Percentiles rank a stretch among this genome's conserved stretches.
Evolutionary conservation across 1,139 yeast genomes (phyloP).

Genomic region (Taphrina pruni): DNA sequence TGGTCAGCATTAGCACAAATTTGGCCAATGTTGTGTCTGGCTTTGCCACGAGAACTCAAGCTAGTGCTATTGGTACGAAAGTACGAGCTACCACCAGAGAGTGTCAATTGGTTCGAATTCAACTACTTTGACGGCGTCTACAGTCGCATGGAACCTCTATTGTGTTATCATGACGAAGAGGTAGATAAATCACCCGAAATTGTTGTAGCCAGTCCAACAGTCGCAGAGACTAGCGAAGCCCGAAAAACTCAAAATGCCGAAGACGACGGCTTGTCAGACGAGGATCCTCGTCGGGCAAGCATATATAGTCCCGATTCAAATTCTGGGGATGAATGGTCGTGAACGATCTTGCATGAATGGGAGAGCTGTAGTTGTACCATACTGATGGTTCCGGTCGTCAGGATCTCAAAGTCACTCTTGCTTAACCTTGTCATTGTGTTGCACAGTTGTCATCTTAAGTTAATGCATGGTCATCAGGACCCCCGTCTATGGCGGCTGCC

Average conservation of each 20-base stretch:
- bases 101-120: conserved; percentile 20
- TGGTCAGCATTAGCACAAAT: conserved; percentile 4
- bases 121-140: conserved; percentile 9
- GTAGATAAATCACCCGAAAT: background rate
- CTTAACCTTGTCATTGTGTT: no score
- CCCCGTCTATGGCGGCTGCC: no score
- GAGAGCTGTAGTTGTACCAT: background rate
- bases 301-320: background rate
- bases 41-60: background rate
- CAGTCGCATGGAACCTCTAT: conserved; percentile 9
- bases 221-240: background rate
- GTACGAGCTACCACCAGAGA: background rate
- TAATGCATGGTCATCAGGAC: no score
- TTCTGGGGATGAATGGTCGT: background rate
- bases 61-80: conserved; percentile 1
- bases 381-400: no score
- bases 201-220: background rate
- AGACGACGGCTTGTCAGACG: background rate
- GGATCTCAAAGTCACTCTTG: no score
- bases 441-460: no score
- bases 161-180: conserved; percentile 11
- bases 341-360: background rate
- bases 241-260: background rate
- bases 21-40: conserved; percentile 4
- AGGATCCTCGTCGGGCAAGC: background rate